These are phyloP conservation scores for Xanthoceras sorbifolium DNA, from an alignment of 345 rosid genomes.

Conservation along the genomic window DNA sequence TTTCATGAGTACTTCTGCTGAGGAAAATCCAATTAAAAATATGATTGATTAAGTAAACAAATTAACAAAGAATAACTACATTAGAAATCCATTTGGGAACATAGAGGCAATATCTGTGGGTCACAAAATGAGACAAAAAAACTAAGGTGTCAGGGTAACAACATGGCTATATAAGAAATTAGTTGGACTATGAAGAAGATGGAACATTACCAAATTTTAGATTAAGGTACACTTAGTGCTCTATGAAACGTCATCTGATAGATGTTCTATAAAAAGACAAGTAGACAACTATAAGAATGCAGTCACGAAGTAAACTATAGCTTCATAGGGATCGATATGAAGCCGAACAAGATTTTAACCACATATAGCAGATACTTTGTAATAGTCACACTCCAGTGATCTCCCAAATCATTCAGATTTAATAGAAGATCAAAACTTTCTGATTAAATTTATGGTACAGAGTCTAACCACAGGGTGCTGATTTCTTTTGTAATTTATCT, in stretches of 20 bases:
- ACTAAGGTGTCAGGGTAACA: neutral
- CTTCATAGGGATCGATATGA: neutral
- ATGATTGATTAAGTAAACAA: neutral
- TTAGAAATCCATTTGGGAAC: neutral
- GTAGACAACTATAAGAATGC: neutral
- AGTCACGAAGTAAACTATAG: neutral
- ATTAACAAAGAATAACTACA: neutral
- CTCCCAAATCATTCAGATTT: neutral
- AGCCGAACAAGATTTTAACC: neutral
- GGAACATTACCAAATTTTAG: neutral
- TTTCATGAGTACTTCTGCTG: neutral
- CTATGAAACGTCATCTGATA: neutral
- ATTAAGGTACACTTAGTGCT: neutral
- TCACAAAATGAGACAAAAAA: neutral
- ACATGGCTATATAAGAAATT: neutral
- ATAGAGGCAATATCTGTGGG: neutral
- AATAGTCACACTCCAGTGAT: neutral
- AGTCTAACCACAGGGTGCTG: no score
- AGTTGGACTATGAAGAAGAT: neutral
- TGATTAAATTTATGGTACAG: neutral
- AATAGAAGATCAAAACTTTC: neutral
- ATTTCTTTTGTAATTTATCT: neutral
- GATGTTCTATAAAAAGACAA: neutral
- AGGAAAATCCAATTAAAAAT: conserved; percentile 3
- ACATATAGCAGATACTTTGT: neutral